Evolutionary conservation across 306 rosid genomes (phyloP).

Genomic region (Prunus salicina): DNA sequence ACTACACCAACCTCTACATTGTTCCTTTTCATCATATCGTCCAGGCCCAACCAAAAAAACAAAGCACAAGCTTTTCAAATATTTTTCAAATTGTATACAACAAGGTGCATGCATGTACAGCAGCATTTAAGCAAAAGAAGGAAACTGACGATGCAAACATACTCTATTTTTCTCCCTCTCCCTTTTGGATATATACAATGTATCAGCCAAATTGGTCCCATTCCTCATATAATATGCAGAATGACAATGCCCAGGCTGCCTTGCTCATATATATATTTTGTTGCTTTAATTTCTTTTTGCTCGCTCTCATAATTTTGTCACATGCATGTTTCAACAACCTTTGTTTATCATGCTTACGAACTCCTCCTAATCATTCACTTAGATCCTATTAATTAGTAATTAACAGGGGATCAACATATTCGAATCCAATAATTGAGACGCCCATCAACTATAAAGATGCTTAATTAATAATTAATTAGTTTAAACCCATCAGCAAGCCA

Average conservation of each 20-base stretch:
- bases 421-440: background rate
- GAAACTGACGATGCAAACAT: slow-evolving; percentile 6
- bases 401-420: slow-evolving; percentile 8
- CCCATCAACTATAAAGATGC: background rate
- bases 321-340: slow-evolving; percentile 42
- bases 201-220: background rate
- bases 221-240: background rate
- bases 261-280: background rate
- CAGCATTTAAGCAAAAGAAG: background rate
- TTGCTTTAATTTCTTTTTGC: slow-evolving; percentile 19
- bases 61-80: background rate
- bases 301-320: slow-evolving; percentile 30
- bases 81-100: background rate
- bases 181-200: background rate
- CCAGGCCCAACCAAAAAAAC: background rate
- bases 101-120: slow-evolving; percentile 22
- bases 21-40: background rate
- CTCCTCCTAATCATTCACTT: slow-evolving; percentile 50
- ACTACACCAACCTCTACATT: background rate
- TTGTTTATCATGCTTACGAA: slow-evolving; percentile 28
- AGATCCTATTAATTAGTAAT: slow-evolving; percentile 29
- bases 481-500: too few relatives aligned
- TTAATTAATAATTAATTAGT: background rate
- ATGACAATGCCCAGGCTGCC: slow-evolving; percentile 3
- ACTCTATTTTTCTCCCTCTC: background rate